Evolutionary conservation across 2,329 filamentous ascomycete species (phyloP), one percentile per base, ranked within the genome.

Genomic region (Mariannaea sp.): DNA sequence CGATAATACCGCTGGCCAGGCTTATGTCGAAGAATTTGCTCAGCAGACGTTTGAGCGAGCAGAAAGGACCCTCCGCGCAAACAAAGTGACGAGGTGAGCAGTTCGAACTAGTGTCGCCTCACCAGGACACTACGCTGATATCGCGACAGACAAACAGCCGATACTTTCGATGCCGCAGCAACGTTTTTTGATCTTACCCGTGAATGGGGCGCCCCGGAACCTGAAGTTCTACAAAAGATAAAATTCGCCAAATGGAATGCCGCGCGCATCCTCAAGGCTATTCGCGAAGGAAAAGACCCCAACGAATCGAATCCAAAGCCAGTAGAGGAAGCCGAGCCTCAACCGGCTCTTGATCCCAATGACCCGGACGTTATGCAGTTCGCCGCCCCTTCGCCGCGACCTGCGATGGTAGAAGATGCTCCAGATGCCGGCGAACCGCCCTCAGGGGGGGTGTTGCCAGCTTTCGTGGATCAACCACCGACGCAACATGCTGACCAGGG

Each of bases 211-310:
- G 74, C 83, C 0, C 76, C 87, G 9, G 90, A 96, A 27, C 74
- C 82, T 1, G 92, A 97, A 67, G 84, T 87, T 16, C 80, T 85
- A 32, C 84, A 91, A 49, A 97, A 96, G 78, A 91, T 93, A 73
- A 97, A 95, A 71, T 99, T 90, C 70, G 92, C 93, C 35, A 99
- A 97, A 73, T 99, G 90, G 81, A 95, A 97, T 71, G 92, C 93
- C 2, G 77, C 93, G 29, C 85, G 94, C 53, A 99, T 99, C 67
- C 80, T 89, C 13, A 96, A 90, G 73, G 94, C 94, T 9, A 82
- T 97, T 66, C 94, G 92, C 67, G 89, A 92, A 33, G 92, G 92
- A 48, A 87, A 90, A 60, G 92, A 99, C 68, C 94, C 94, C 3
- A 99, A 99, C 72, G 85, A 88, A 49, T 89, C 90, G 7, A 97